These are phyloP conservation scores for Lyophyllum decastes DNA, from an alignment of 768 basidiomycete genomes.

Conservation along the genomic window DNA sequence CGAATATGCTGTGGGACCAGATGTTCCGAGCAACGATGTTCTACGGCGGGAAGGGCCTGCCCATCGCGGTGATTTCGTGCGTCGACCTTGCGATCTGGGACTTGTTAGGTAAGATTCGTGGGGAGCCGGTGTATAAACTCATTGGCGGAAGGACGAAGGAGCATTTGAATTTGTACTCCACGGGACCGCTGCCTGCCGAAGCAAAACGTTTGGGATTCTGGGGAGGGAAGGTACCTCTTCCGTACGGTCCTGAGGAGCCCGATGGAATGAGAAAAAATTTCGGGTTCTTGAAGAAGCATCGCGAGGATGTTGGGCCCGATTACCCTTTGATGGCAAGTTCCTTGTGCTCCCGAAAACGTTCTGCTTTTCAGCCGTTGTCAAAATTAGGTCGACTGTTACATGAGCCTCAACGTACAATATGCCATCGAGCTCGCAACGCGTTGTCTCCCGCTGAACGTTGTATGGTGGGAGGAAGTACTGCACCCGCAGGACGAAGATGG, in stretches of 20 bases:
- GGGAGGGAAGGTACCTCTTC: slow-evolving; percentile 31
- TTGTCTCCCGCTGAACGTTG: slow-evolving; percentile 27
- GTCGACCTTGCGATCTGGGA: slow-evolving; percentile 34
- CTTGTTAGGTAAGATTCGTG: slow-evolving; percentile 28
- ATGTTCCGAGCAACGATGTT: slow-evolving; percentile 31
- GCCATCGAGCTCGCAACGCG: slow-evolving; percentile 31
- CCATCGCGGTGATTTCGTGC: slow-evolving; percentile 30
- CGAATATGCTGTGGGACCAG: slow-evolving; percentile 30
- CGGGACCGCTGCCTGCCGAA: slow-evolving; percentile 26
- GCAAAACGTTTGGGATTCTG: slow-evolving; percentile 28
- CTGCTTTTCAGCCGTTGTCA: neutral
- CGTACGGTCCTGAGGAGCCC: slow-evolving; percentile 30
- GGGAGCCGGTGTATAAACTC: slow-evolving; percentile 32
- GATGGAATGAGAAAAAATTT: slow-evolving; percentile 29
- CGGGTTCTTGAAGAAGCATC: slow-evolving; percentile 27
- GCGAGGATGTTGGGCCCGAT: slow-evolving; percentile 29
- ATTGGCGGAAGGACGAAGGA: slow-evolving; percentile 32
- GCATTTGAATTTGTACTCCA: slow-evolving; percentile 28
- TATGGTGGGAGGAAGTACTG: slow-evolving; percentile 33
- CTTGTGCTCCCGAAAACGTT: neutral
- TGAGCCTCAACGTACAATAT: slow-evolving; percentile 31
- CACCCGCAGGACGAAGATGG: slow-evolving; percentile 31
- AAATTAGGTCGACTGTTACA: slow-evolving; percentile 25
- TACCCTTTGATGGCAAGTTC: slow-evolving; percentile 28
- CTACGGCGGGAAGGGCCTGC: slow-evolving; percentile 31